Conservation (phyloP, 2,329 filamentous ascomycete genomes). For the Ceratocystis huliohia region DNA sequence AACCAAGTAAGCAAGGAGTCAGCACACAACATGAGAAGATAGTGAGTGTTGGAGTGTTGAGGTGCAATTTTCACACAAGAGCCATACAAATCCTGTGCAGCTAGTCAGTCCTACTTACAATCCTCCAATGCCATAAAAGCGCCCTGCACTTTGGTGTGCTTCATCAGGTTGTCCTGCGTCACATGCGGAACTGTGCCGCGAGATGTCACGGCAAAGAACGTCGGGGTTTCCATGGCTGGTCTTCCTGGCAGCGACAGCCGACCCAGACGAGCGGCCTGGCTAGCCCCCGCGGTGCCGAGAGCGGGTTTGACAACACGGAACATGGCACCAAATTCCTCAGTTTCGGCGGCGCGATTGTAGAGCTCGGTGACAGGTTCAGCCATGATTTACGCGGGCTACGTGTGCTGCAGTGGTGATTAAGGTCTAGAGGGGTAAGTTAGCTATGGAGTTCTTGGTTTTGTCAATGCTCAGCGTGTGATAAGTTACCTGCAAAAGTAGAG, state of each 20-base stretch:
- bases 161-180: slow-evolving; percentile 66
- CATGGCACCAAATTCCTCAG: slow-evolving; percentile 3
- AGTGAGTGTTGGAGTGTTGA: neutral
- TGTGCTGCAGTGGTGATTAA: neutral
- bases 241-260: slow-evolving; percentile 49
- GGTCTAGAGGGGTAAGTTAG: neutral
- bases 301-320: slow-evolving; percentile 39
- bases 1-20: neutral
- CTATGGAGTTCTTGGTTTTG: neutral
- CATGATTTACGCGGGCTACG: neutral
- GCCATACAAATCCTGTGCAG: neutral
- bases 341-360: neutral
- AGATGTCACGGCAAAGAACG: slow-evolving; percentile 68
- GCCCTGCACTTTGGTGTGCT: slow-evolving; percentile 51
- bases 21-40: neutral
- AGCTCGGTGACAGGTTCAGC: neutral
- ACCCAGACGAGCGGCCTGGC: slow-evolving; percentile 50
- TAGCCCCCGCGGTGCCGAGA: slow-evolving; percentile 26
- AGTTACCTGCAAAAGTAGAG: neutral
- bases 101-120: slow-evolving; percentile 46
- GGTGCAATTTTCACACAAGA: neutral
- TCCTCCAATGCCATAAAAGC: slow-evolving; percentile 82
- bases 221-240: slow-evolving; percentile 64
- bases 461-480: neutral
- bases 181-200: slow-evolving; percentile 78